Evolutionary conservation across 192 early-diverging fungal genomes (phyloP), one percentile per base, ranked within the genome.

Genomic region (Backusella parvicylindrica): DNA sequence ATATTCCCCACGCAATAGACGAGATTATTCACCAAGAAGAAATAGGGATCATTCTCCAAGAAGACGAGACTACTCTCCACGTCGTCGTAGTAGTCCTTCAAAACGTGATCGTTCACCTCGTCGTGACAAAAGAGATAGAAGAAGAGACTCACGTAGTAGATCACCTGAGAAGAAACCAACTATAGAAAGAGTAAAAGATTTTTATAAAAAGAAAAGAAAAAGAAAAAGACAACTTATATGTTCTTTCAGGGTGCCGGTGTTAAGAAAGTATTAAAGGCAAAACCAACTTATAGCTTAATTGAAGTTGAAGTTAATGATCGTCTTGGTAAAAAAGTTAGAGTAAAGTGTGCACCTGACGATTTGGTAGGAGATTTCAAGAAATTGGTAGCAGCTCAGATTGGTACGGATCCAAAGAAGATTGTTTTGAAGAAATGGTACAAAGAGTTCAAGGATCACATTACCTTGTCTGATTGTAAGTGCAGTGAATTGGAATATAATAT

Each of bases 351-450:
- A 75, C 87, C 89, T 30, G 87, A 90, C 60, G 96, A 97, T 82
- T 94, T 94, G 0, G 84, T 97, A 50, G 89, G 91, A 13, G 92
- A 95, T 79, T 85, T 97, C 30, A 97, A 97, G 75, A 90, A 92
- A 73, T 73, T 96, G 15, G 92, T 96, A 65, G 92, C 95, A 7
- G 94, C 94, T 12, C 94, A 95, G 83, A 95, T 90, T 9, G 96
- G 96, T 80, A 97, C 96, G 2, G 91, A 93, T 64, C 83, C 94
- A 37, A 88, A 91, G 43, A 96, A 95, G 82, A 96, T 97, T 79
- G 87, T 95, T 3, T 81, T 97, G 50, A 96, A 96, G 82, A 96
- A 97, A 79, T 93, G 94, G 91, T 93, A 94, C 72, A 92, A 84
- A 21, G 83, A 91, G 12, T 96, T 82, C 81, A 95, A 95, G 83